These are phyloP conservation scores for Leucaena leucocephala DNA, from an alignment of 306 rosid species.

Conservation along the genomic window DNA sequence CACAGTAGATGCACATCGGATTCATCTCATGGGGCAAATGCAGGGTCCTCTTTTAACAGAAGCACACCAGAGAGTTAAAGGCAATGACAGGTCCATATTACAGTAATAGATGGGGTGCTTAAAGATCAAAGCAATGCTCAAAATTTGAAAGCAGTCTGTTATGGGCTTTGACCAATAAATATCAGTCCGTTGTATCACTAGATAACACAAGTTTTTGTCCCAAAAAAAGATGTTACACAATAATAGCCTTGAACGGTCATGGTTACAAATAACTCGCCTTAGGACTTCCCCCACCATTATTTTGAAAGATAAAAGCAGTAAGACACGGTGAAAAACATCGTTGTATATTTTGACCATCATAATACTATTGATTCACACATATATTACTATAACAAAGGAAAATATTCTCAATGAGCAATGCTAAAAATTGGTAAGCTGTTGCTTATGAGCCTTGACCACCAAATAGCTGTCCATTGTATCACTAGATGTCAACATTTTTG, in stretches of 20 bases:
- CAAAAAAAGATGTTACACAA: neutral
- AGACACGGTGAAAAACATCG: neutral
- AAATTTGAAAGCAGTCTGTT: neutral
- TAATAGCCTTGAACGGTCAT: neutral
- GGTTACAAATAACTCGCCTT: neutral
- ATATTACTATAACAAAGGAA: neutral
- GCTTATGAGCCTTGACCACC: neutral
- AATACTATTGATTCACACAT: neutral
- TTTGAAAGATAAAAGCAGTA: constrained; percentile 2
- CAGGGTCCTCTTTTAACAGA: neutral
- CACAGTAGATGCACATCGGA: neutral
- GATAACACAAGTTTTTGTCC: neutral
- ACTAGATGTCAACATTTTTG: neutral
- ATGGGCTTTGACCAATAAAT: constrained; percentile 4
- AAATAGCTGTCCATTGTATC: neutral
- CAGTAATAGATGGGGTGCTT: constrained; percentile 1
- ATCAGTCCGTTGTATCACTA: neutral
- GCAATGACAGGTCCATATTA: neutral
- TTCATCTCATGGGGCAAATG: neutral
- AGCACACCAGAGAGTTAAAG: neutral
- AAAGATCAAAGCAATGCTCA: neutral
- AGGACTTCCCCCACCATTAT: neutral
- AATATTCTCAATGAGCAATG: neutral
- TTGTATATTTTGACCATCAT: neutral
- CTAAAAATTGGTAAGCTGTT: neutral